These are phyloP conservation scores for Graphilbum sp. DNA, from an alignment of 2,329 filamentous ascomycete species.

Conservation along the genomic window DNA sequence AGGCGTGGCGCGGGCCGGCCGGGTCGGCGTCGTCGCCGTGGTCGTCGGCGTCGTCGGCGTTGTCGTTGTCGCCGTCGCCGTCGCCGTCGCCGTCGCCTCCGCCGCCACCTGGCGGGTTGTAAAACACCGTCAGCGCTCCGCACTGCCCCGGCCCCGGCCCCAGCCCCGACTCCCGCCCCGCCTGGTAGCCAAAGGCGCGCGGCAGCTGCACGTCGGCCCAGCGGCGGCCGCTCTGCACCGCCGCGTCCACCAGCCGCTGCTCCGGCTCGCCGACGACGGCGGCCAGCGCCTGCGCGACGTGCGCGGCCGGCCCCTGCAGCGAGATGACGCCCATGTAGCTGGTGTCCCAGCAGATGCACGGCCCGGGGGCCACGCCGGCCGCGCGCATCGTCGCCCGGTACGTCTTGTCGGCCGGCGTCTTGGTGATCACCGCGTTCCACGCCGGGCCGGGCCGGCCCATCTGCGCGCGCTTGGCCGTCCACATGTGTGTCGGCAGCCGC, in stretches of 20 bases:
- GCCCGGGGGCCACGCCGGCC: slow-evolving; percentile 54
- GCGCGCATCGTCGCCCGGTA: slow-evolving; percentile 79
- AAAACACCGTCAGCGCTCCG: slow-evolving; percentile 6
- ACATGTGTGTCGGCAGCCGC: slow-evolving; percentile 89
- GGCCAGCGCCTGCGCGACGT: slow-evolving; percentile 5
- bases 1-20: neutral
- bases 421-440: slow-evolving; percentile 80
- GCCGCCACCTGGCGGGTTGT: slow-evolving; percentile 1
- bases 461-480: slow-evolving; percentile 78
- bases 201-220: slow-evolving; percentile 8
- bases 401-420: slow-evolving; percentile 77
- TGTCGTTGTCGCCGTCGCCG: neutral
- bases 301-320: slow-evolving; percentile 38
- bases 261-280: slow-evolving; percentile 7
- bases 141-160: slow-evolving; percentile 9
- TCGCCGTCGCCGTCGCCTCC: neutral
- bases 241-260: slow-evolving; percentile 3
- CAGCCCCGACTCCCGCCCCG: neutral
- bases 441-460: slow-evolving; percentile 68
- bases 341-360: slow-evolving; percentile 64
- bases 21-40: too few species aligned
- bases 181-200: slow-evolving; percentile 8
- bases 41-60: neutral
- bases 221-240: slow-evolving; percentile 2
- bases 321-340: slow-evolving; percentile 86